These are phyloP conservation scores for Termitomyces sp. DNA, from an alignment of 768 basidiomycete genomes.

Conservation along the genomic window DNA sequence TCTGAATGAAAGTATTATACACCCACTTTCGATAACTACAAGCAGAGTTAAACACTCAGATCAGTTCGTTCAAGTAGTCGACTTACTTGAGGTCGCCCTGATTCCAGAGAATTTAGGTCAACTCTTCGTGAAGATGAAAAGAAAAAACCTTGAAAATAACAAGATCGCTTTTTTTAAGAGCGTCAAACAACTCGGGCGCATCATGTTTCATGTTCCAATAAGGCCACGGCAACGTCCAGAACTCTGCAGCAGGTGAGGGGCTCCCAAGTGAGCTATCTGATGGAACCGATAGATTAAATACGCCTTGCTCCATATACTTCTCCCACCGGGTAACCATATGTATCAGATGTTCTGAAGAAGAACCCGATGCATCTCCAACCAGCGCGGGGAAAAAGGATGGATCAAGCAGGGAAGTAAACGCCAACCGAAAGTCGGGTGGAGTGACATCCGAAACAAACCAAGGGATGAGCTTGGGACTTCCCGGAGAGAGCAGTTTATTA, in stretches of 20 bases:
- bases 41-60: not conserved
- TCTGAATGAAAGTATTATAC: not conserved
- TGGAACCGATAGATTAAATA: conserved; percentile 71
- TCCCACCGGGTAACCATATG: conserved; percentile 70
- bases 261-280: conserved; percentile 50
- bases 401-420: conserved; percentile 54
- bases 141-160: conserved; percentile 76
- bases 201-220: conserved; percentile 68
- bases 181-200: conserved; percentile 45
- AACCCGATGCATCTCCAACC: conserved; percentile 11
- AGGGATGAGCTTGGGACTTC: conserved; percentile 89
- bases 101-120: not conserved
- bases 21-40: conserved; percentile 79
- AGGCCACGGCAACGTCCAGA: conserved; percentile 73
- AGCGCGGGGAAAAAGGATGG: conserved; percentile 53
- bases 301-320: conserved; percentile 59
- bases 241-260: conserved; percentile 24
- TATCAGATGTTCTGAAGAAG: conserved; percentile 36
- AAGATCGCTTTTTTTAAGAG: conserved; percentile 51
- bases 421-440: conserved; percentile 71
- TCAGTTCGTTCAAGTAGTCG: conserved; percentile 1
- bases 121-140: not conserved
- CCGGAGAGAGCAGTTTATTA: not conserved
- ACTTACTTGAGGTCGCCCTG: conserved; percentile 89
- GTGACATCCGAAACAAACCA: conserved; percentile 98